Evolutionary conservation across 306 rosid genomes (phyloP), one percentile per base, ranked within the genome.

Genomic region (Trifolium dubium): DNA sequence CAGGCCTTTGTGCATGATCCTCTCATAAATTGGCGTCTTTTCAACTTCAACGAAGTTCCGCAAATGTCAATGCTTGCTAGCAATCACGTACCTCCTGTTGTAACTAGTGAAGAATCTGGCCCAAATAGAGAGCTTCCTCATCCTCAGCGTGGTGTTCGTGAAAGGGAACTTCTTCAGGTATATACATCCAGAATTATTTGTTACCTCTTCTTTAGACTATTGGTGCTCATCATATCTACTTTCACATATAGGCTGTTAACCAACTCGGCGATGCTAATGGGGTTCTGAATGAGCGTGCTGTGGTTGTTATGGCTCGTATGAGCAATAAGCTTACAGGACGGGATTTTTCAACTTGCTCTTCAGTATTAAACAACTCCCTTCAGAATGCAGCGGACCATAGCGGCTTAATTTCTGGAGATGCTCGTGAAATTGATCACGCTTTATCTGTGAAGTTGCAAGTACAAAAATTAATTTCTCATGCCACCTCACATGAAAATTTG

Each of bases 1-100:
- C 88, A 94, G 99, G 99, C 99, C 59, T 94, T 94, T 85, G 99
- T 94, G 65, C 97, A 94, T 15, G 97, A 94, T 76, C 99, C 99
- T 79, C 95, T 94, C 51, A 92, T 94, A 83, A 94, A 94, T 73
- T 94, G 99, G 99, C 99, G 99, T 84, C 99, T 94, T 80, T 94
- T 94, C 85, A 89, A 94, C 85, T 89, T 94, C 78, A 94, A 89
- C 70, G 99, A 94, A 88, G 97, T 94, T 71, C 99, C 97, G 12
- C 97, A 89, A 89, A 87, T 94, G 92, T 85, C 97, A 0, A 69
- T 84, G 89, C 86, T 86, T 47, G 68, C 86, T n/a, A 84, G 88
- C 85, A 77, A 83, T 78, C 92, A 87, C 68, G 87, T 46, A 41
- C 78, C 98, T 68, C 62, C 97, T 72, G 96, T 60, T 73, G 95